These are phyloP conservation scores for Massariosphaeria phaeospora DNA, from an alignment of 495 filamentous ascomycete species.

Conservation along the genomic window DNA sequence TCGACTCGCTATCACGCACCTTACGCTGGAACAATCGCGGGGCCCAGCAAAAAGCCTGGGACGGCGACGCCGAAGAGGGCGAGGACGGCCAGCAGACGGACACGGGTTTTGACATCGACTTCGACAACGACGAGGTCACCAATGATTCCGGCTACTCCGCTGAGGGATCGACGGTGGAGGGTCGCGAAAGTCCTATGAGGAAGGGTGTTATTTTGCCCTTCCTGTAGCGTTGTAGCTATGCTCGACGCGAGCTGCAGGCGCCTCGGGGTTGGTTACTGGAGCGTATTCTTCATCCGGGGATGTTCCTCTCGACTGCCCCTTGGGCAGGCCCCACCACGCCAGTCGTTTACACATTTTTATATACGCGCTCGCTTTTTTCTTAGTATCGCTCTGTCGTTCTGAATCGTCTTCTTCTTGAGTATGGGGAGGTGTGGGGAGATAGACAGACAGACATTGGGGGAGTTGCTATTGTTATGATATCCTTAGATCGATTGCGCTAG, in stretches of 20 bases:
- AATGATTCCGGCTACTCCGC: constrained; percentile 33
- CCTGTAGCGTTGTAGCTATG: constrained; percentile 8
- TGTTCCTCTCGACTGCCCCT: constrained; percentile 17
- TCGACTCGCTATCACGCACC: constrained; percentile 84
- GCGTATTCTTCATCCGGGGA: background rate
- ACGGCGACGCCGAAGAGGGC: constrained; percentile 43
- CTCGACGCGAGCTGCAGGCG: background rate
- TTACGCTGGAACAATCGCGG: constrained; percentile 89
- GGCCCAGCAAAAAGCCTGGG: constrained; percentile 78
- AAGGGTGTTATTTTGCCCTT: constrained; percentile 26
- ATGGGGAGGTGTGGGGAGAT: too few species aligned
- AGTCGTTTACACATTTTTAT: too few species aligned
- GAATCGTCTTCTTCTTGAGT: background rate
- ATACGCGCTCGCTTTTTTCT: background rate
- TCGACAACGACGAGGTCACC: constrained; percentile 49
- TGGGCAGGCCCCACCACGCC: constrained; percentile 31
- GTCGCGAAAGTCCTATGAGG: constrained; percentile 29
- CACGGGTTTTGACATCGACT: constrained; percentile 76
- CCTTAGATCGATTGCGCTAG: too few species aligned
- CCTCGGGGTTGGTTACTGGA: background rate
- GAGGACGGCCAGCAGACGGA: constrained; percentile 48
- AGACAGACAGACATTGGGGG: too few species aligned
- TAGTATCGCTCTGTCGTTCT: background rate
- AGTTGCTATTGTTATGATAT: too few species aligned
- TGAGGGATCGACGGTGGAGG: constrained; percentile 29